Conservation (phyloP, 1,284 basidiomycete species). For the Flammula alnicola region DNA sequence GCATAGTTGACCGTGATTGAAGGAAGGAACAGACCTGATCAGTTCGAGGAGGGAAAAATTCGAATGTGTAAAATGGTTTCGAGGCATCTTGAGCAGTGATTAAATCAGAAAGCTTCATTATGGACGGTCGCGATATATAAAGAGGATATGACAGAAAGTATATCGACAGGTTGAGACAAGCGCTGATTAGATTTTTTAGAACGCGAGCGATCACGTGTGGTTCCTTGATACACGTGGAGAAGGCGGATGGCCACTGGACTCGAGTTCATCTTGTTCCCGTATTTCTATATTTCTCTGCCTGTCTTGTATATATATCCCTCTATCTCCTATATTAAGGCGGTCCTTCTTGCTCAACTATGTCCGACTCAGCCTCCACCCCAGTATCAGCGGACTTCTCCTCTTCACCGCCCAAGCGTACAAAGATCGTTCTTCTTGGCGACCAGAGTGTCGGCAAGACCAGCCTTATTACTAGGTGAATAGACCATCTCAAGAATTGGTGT, state of each 20-base stretch:
- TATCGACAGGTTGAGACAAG: background rate
- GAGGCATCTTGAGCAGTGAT: constrained; percentile 47
- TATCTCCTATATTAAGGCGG: too few species aligned
- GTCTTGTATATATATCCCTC: constrained; percentile 4
- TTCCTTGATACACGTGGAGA: constrained; percentile 15
- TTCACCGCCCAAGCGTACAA: constrained; percentile 90
- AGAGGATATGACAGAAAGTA: too few species aligned
- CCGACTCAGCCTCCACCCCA: constrained; percentile 62
- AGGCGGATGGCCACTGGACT: constrained; percentile 6
- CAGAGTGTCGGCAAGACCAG: constrained; percentile 97
- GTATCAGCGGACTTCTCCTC: constrained; percentile 83
- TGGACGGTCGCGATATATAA: background rate
- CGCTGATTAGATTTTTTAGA: background rate
- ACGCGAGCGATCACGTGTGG: constrained; percentile 13
- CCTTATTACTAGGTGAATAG: constrained; percentile 87
- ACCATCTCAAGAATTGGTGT: background rate
- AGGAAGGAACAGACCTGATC: constrained; percentile 62
- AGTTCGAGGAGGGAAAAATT: constrained; percentile 96
- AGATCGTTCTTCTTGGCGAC: constrained; percentile 93
- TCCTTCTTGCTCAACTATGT: too few species aligned
- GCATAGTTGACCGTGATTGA: constrained; percentile 4
- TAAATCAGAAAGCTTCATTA: constrained; percentile 76
- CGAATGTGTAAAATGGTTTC: constrained; percentile 84
- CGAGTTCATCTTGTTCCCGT: constrained; percentile 9
- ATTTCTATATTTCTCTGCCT: background rate